Base-by-base conservation (phyloP, 2,329 filamentous ascomycete genomes). In the Daldinia sp. region DNA sequence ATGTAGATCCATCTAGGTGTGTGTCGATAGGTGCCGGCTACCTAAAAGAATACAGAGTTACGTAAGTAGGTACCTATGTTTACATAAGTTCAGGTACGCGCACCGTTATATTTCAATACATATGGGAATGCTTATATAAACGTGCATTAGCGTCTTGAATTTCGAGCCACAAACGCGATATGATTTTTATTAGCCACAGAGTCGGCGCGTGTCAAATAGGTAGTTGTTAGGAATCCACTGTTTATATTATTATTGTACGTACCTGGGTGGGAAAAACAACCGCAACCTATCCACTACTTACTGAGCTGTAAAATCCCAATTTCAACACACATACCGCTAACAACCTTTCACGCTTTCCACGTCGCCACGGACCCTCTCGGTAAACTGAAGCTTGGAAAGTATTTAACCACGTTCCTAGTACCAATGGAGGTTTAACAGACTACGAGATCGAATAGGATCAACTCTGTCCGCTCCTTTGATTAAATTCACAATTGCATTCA, bases 351-450 rank as follows among this genome's bases (percentile, higher is more conserved):
- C n/a, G n/a, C n/a, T n/a, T n/a, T n/a, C n/a, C n/a, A n/a, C n/a
- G n/a, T n/a, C n/a, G n/a, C n/a, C n/a, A 51, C 52, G 34, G 49
- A 60, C 58, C 49, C 49, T 39, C 53, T 17, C 49, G 34, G 21
- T 43, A 63, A 41, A 52, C 54, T 43, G 39, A 53, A 51, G 15
- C 30, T 45, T n/a, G 15, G 37, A 41, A 37, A 54, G 48, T 51
- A 39, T 32, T 50, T 49, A 47, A 57, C 17, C 17, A 55, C 17
- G 41, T 41, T 27, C 37, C 32, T 8, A 48, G 55, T 17, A 43
- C 50, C 56, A 57, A 68, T 68, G 65, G 65, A 63, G 62, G 57
- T 66, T 65, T 68, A 51, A 67, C 45, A 37, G 17, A 61, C 23
- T 49, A 41, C 37, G 63, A 56, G 65, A 63, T 61, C 53, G 58